Conservation (phyloP, 1,139 yeast genomes). For the Suhomyces panamericanus region DNA sequence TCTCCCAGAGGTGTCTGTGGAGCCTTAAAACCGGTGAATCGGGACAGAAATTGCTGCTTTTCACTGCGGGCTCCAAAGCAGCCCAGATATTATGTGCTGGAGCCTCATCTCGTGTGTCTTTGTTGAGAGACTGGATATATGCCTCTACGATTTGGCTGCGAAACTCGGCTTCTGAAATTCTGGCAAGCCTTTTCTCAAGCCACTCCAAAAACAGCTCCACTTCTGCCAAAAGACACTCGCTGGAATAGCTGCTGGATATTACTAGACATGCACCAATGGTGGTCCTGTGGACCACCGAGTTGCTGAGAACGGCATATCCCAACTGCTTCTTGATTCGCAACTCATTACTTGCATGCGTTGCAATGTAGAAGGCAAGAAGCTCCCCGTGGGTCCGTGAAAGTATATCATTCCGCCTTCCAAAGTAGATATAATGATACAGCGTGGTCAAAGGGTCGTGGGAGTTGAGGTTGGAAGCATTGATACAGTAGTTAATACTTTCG, state of each 20-base stretch:
- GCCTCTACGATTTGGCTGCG: conserved; percentile 30
- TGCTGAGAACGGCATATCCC: conserved; percentile 51
- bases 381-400: conserved; percentile 38
- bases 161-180: conserved; percentile 35
- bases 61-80: conserved; percentile 23
- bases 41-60: conserved; percentile 28
- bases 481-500: conserved; percentile 34
- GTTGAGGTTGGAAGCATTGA: conserved; percentile 25
- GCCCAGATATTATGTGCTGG: conserved; percentile 25
- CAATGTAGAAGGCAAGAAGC: conserved; percentile 46
- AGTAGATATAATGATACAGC: conserved; percentile 53
- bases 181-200: conserved; percentile 30
- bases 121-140: conserved; percentile 30
- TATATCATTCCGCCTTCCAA: conserved; percentile 45
- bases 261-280: conserved; percentile 59
- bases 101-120: conserved; percentile 7
- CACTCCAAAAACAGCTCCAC: conserved; percentile 48
- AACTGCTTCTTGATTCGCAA: conserved; percentile 54
- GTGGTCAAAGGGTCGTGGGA: conserved; percentile 55
- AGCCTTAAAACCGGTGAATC: conserved; percentile 28
- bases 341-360: conserved; percentile 41
- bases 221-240: conserved; percentile 30
- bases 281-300: conserved; percentile 49
- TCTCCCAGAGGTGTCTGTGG: conserved; percentile 52
- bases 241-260: conserved; percentile 38